Conservation (phyloP, 768 basidiomycete genomes). For the Myochromella boudieri region DNA sequence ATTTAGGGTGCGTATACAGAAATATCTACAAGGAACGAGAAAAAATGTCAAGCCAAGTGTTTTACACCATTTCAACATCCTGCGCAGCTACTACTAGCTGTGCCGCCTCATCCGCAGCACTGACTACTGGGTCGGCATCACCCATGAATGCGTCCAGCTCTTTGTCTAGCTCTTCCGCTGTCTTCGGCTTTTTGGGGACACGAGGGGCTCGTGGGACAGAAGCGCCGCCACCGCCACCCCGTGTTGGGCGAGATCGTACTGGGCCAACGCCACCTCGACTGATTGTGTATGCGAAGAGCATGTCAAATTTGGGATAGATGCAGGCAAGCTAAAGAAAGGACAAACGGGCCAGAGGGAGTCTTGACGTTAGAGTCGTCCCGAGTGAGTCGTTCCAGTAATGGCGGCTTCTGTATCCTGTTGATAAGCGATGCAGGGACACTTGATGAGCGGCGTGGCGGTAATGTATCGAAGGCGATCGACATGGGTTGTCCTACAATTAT, state of each 20-base stretch:
- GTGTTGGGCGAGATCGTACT: conserved; percentile 43
- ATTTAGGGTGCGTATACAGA: conserved; percentile 3
- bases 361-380: conserved; percentile 41
- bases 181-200: conserved; percentile 58
- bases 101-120: conserved; percentile 15
- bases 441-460: conserved; percentile 47
- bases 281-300: not conserved
- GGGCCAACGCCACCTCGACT: conserved; percentile 45
- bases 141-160: conserved; percentile 89
- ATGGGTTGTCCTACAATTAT: conserved; percentile 69
- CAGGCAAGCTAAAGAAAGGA: conserved; percentile 9
- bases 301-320: not conserved
- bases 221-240: conserved; percentile 19
- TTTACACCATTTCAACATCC: conserved; percentile 57
- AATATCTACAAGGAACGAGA: not conserved
- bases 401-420: conserved; percentile 73
- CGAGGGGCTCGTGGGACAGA: conserved; percentile 26
- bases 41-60: too few species aligned
- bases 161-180: conserved; percentile 81
- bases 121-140: conserved; percentile 38
- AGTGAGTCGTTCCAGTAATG: conserved; percentile 65
- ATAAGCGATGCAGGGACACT: conserved; percentile 64
- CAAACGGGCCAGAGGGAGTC: conserved; percentile 37
- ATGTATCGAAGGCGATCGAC: conserved; percentile 61
- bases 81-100: too few species aligned